Percentiles rank a stretch among this genome's conserved stretches.
Conservation (phyloP, 2,329 filamentous ascomycete genomes). For the Curvularia spicifera region DNA sequence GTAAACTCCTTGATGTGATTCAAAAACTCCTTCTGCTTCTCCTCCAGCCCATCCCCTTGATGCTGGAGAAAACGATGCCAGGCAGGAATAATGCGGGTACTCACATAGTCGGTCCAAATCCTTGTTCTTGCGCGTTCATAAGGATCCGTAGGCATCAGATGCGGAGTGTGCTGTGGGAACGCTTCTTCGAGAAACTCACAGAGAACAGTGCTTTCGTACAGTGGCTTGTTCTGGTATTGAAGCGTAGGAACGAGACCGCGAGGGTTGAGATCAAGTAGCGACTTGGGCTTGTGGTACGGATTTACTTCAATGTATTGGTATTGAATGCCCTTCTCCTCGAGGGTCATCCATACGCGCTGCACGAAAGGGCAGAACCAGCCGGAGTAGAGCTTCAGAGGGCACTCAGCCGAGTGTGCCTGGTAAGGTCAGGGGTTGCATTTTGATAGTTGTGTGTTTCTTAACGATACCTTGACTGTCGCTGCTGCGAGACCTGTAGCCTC, state of each 20-base stretch:
- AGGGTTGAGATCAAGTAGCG: constrained; percentile 74
- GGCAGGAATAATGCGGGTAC: constrained; percentile 68
- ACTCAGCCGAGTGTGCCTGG: constrained; percentile 48
- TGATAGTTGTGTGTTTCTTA: neutral
- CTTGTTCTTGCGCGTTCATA: constrained; percentile 70
- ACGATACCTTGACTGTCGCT: constrained; percentile 37
- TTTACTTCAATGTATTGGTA: constrained; percentile 75
- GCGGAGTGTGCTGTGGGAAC: constrained; percentile 59
- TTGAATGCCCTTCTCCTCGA: constrained; percentile 74
- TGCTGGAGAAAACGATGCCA: constrained; percentile 67
- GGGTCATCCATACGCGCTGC: constrained; percentile 74
- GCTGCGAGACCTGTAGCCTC: constrained; percentile 44
- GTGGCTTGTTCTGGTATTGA: constrained; percentile 60
- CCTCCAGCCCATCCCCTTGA: constrained; percentile 51
- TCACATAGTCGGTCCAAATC: constrained; percentile 78
- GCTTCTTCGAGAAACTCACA: constrained; percentile 79
- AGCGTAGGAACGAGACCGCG: constrained; percentile 78
- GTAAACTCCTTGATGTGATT: constrained; percentile 65
- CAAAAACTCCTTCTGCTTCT: constrained; percentile 65
- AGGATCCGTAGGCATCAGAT: constrained; percentile 64
- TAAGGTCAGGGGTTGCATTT: neutral
- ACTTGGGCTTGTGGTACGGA: constrained; percentile 74
- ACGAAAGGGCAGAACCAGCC: constrained; percentile 76
- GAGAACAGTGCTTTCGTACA: constrained; percentile 76
- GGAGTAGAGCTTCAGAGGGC: constrained; percentile 69